These are phyloP conservation scores for Xylaria sp. DNA, from an alignment of 2,329 filamentous ascomycete genomes.

Conservation along the genomic window DNA sequence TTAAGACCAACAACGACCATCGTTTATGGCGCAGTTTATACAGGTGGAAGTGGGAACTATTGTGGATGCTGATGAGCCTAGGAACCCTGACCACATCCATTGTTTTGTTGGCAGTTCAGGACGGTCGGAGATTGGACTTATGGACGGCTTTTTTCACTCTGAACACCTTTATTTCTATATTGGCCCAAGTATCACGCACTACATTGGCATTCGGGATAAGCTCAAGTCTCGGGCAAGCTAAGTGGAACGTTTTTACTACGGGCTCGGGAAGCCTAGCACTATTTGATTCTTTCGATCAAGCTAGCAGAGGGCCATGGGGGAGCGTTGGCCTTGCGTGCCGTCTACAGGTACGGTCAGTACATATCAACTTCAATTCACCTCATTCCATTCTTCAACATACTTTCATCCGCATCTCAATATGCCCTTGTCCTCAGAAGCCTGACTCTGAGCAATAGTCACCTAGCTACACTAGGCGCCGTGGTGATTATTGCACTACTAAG, in stretches of 20 bases:
- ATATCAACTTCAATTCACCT: too few relatives aligned
- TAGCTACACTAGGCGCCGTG: not conserved
- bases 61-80: not conserved
- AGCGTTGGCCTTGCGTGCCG: not conserved
- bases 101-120: not conserved
- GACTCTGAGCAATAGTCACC: not conserved
- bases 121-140: not conserved
- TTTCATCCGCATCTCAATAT: too few relatives aligned
- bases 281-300: not conserved
- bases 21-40: not conserved
- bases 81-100: not conserved
- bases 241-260: not conserved
- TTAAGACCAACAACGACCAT: too few relatives aligned
- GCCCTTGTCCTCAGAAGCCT: too few relatives aligned
- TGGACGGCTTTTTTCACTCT: not conserved
- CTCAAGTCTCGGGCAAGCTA: not conserved
- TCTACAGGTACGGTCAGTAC: not conserved
- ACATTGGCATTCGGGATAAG: not conserved
- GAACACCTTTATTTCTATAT: not conserved
- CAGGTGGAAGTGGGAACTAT: constrained; percentile 1
- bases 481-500: not conserved
- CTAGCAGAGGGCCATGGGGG: not conserved
- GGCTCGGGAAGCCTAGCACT: not conserved
- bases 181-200: not conserved
- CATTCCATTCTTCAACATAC: too few relatives aligned